Conservation (phyloP, 73 alveolate genomes). For the Diophrys sp. region DNA sequence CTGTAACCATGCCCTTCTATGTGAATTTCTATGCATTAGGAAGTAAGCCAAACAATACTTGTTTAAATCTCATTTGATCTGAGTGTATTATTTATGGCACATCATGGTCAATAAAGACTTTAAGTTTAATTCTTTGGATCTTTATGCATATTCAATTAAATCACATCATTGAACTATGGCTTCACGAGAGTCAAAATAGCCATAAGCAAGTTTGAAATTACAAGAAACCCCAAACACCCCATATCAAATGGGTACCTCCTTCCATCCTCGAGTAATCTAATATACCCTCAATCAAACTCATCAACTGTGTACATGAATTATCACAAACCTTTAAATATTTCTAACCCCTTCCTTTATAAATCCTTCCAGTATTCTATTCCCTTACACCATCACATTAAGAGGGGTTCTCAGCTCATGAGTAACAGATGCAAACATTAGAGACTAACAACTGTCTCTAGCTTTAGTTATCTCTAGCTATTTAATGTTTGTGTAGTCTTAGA, state of each 20-base stretch:
- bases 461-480: neutral
- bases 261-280: neutral
- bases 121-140: neutral
- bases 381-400: neutral
- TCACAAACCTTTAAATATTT: neutral
- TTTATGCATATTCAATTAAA: neutral
- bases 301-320: neutral
- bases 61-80: neutral
- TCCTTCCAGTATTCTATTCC: neutral
- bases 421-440: neutral
- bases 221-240: no score
- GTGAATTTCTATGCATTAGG: neutral
- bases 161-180: neutral
- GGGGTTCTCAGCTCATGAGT: conserved; percentile 1
- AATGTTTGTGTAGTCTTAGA: neutral
- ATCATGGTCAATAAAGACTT: neutral
- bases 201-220: neutral
- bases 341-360: neutral
- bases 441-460: neutral
- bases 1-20: neutral
- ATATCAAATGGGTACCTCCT: no score
- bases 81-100: neutral
- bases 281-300: neutral
- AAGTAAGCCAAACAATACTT: neutral
- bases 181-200: neutral